These are phyloP conservation scores for Diaporthe destruens DNA, from an alignment of 2,329 filamentous ascomycete species.

Conservation along the genomic window DNA sequence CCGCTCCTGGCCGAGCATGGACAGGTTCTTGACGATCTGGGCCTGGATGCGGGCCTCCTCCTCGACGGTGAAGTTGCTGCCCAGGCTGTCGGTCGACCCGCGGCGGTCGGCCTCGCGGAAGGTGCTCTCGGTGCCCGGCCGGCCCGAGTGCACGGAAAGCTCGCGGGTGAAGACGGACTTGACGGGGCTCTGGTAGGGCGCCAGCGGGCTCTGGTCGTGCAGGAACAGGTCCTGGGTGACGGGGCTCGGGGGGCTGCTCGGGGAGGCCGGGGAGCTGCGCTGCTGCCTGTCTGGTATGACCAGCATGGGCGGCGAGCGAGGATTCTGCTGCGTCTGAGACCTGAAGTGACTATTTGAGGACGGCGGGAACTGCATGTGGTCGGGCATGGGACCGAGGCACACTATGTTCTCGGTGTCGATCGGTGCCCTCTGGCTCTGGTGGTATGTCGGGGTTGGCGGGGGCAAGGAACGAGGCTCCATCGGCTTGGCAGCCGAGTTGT, in stretches of 20 bases:
- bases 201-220: constrained; percentile 36
- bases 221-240: constrained; percentile 46
- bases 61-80: constrained; percentile 70
- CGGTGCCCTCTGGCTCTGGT: constrained; percentile 58
- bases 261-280: constrained; percentile 6
- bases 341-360: constrained; percentile 45
- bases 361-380: constrained; percentile 57
- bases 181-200: constrained; percentile 33
- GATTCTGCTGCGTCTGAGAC: constrained; percentile 8
- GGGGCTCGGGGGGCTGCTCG: constrained; percentile 46
- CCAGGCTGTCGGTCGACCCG: constrained; percentile 59
- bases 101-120: constrained; percentile 36
- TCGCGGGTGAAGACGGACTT: constrained; percentile 36
- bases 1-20: constrained; percentile 53
- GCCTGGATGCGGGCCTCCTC: constrained; percentile 54
- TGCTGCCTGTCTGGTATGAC: not conserved
- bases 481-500: constrained; percentile 45
- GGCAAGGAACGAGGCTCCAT: constrained; percentile 33
- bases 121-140: not conserved
- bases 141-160: constrained; percentile 27
- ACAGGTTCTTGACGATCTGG: constrained; percentile 43
- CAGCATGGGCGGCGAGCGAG: constrained; percentile 26
- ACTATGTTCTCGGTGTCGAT: constrained; percentile 67
- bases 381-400: constrained; percentile 67
- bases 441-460: constrained; percentile 49